Evolutionary conservation across 306 rosid species (phyloP).

Genomic region (Vigna mungo): DNA sequence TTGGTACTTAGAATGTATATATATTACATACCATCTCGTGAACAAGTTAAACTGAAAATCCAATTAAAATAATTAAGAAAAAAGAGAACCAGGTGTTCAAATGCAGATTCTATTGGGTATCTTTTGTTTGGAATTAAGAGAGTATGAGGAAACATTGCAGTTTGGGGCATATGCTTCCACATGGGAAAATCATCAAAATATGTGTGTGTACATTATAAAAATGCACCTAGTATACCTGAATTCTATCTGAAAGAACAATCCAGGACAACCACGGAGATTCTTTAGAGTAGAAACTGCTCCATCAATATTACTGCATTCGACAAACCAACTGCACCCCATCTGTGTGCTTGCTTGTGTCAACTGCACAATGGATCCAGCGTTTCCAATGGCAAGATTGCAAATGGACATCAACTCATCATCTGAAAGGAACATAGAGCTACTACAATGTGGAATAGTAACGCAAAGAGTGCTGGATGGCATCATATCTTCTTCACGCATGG

Average conservation of each 20-base stretch:
- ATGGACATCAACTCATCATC: conserved; percentile 74
- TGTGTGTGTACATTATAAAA: conserved; percentile 5
- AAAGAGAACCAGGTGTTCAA: neutral
- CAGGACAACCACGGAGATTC: conserved; percentile 76
- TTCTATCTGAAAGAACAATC: conserved; percentile 74
- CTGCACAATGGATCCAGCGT: conserved; percentile 66
- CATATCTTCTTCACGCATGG: conserved; percentile 65
- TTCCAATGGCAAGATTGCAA: conserved; percentile 71
- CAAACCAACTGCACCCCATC: conserved; percentile 77
- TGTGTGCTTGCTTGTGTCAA: conserved; percentile 66
- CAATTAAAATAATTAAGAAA: conserved; percentile 23
- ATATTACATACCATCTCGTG: neutral
- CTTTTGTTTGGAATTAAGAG: conserved; percentile 14
- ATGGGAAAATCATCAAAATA: conserved; percentile 25
- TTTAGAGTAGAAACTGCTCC: conserved; percentile 66
- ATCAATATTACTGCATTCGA: conserved; percentile 74
- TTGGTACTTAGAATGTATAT: neutral
- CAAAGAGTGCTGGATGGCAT: conserved; percentile 64
- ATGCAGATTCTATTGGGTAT: conserved; percentile 25
- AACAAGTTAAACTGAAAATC: conserved; percentile 25
- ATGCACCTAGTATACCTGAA: conserved; percentile 62
- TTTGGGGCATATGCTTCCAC: conserved; percentile 30
- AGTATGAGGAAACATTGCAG: conserved; percentile 13
- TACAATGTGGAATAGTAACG: conserved; percentile 63
- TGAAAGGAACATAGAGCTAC: conserved; percentile 57